A percentile compares a stretch with the other conserved stretches of the same genome.
Evolutionary conservation across 805 yeast genomes (phyloP).

Genomic region (Naumovozyma baii): DNA sequence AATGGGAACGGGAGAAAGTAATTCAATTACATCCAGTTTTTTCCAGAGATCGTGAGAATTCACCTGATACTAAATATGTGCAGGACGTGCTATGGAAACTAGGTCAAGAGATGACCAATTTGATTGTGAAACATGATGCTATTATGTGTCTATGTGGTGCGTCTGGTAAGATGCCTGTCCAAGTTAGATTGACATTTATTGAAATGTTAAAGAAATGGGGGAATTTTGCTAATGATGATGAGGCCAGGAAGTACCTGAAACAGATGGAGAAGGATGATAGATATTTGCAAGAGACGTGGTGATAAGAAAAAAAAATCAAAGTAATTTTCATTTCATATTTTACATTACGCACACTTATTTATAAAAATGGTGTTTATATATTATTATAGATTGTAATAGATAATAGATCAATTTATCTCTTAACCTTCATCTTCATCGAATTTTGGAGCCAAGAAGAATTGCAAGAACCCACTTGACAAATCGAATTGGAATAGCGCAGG

Average conservation of each 20-base stretch:
- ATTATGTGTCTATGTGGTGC: slow-evolving; percentile 81
- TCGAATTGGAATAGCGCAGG: slow-evolving; percentile 93
- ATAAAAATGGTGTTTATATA: too few species aligned
- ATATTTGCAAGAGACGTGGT: slow-evolving; percentile 90
- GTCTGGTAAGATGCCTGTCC: slow-evolving; percentile 88
- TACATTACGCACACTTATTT: too few species aligned
- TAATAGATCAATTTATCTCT: too few species aligned
- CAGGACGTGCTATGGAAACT: slow-evolving; percentile 60
- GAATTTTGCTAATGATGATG: slow-evolving; percentile 31
- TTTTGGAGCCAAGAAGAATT: slow-evolving; percentile 96
- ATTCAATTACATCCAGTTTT: slow-evolving; percentile 38
- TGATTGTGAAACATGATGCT: slow-evolving; percentile 48
- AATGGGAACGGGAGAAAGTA: slow-evolving; percentile 26
- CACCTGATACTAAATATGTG: slow-evolving; percentile 52
- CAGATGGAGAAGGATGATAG: slow-evolving; percentile 54
- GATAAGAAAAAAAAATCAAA: slow-evolving; percentile 4
- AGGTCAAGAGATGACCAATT: slow-evolving; percentile 39
- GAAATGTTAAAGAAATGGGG: slow-evolving; percentile 46
- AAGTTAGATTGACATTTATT: slow-evolving; percentile 70
- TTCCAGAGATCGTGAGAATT: slow-evolving; percentile 37
- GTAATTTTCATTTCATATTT: too few species aligned
- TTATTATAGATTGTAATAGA: too few species aligned
- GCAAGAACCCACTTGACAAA: slow-evolving; percentile 75
- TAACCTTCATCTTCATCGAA: slow-evolving; percentile 72
- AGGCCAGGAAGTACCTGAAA: slow-evolving; percentile 42